Evolutionary conservation across 441 rosid genomes (phyloP), one percentile per base, ranked within the genome.

Genomic region (Raphanus hybrid): DNA sequence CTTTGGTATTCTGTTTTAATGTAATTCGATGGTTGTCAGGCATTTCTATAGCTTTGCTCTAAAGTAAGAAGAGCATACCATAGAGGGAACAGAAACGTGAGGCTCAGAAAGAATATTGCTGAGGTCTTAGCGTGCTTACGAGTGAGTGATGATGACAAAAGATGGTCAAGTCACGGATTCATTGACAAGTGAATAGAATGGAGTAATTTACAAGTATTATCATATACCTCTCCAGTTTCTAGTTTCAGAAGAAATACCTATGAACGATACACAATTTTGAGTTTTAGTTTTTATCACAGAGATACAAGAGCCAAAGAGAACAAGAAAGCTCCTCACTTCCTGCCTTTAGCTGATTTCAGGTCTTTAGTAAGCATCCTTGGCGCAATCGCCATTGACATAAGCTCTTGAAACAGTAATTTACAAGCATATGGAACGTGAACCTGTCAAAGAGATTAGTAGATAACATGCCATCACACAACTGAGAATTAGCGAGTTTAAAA

Each of bases 301-400:
- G 75, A 20, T 18, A 26, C 27, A 2, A 15, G 8, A 4, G 16
- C 61, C 41, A 12, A 70, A 41, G 32, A 8, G 14, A 62, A 1
- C n/a, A 11, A 54, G 23, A 43, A 89, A 7, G 82, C 90, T 67
- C 93, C 89, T 78, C 86, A 91, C 82, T 81, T 85, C 91, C 89
- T 90, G 29, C 82, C 86, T 80, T 88, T 89, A 12, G 72, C 39
- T 3, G 73, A 74, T 41, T 90, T 85, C 29, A 84, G 14, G 3
- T 87, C 89, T 81, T 89, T 95, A 0, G 97, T 90, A 7, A 93
- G 88, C 99, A 95, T 93, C 73, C 99, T 85, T 1, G 99, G 98
- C 2, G 99, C 95, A 73, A 95, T 95, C 18, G 99, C 97, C 99
- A 95, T 95, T 15, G 99, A 83, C 99, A 93, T 93, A 41, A 95